Base-by-base conservation (phyloP, 805 yeast genomes). In the Suhomyces canberraensis region DNA sequence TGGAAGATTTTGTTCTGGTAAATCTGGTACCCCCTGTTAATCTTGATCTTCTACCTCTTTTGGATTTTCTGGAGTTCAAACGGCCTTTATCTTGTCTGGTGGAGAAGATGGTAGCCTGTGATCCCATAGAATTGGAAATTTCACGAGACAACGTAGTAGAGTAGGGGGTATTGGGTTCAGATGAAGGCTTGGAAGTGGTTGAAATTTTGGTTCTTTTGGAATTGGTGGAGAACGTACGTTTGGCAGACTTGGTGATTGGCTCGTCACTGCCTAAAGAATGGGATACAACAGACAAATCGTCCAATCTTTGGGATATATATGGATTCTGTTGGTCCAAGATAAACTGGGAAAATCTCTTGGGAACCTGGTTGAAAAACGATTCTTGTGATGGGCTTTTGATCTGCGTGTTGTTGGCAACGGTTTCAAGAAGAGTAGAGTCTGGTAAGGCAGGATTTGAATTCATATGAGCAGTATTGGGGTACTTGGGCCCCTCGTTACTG, bases 81-180 rank as follows among this genome's bases (percentile, higher is more conserved):
- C 7, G 15, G 4, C 29, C 34, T 11, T 25, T 51, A 14, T 48
- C 56, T 11, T 45, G 51, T 39, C 69, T 48, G 8, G 72, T 67
- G n/a, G 71, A 64, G 43, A 67, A 67, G 24, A 67, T 67, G 0
- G 74, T 68, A 17, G 69, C 72, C 43, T 66, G 73, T 0, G 71
- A 65, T 4, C 64, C 71, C 67, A 61, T 58, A 36, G 65, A 60
- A 29, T 56, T 52, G 31, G 69, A 61, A 24, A 64, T 60, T 28
- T 58, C 62, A 17, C 60, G 39, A 5, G 52, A 42, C 5, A 39
- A 31, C 4, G 36, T 25, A 14, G 16, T 15, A 18, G 37, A 28
- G 29, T 16, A 20, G 11, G 38, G 27, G 29, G 31, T 33, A 11
- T 35, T 14, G 13, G 27, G 28, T 15, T 33, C n/a, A 16, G 33